Percentiles rank a stretch among this genome's conserved stretches.
Conservation (phyloP, 1,139 yeast species). For the Sugiyamaella pinicola region DNA sequence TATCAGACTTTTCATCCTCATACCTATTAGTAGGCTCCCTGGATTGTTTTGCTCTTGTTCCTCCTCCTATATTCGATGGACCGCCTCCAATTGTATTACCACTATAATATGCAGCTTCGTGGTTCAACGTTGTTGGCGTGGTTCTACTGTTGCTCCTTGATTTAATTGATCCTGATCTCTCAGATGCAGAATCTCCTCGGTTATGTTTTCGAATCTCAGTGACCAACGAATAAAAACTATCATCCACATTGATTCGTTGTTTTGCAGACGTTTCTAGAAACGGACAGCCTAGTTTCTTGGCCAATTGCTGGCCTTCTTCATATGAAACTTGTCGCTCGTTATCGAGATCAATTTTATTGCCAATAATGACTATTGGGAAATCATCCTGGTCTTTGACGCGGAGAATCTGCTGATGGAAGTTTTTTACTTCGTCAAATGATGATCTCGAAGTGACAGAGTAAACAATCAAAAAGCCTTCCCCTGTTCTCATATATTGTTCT, state of each 20-base stretch:
- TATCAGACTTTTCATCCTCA: constrained; percentile 12
- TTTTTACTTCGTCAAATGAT: constrained; percentile 77
- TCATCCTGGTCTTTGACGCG: constrained; percentile 68
- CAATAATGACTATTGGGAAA: constrained; percentile 45
- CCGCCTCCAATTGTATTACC: constrained; percentile 19
- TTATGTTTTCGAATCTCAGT: constrained; percentile 53
- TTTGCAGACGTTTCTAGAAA: constrained; percentile 94
- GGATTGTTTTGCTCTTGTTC: constrained; percentile 4
- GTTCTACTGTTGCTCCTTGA: constrained; percentile 1
- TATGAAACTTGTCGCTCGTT: constrained; percentile 76
- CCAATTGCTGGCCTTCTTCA: constrained; percentile 79
- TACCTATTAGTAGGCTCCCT: constrained; percentile 4
- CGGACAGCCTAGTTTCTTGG: constrained; percentile 69
- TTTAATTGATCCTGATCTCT: constrained; percentile 4
- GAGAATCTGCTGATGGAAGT: constrained; percentile 84
- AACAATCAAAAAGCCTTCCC: constrained; percentile 87
- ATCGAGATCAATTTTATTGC: constrained; percentile 60
- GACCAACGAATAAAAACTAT: constrained; percentile 78
- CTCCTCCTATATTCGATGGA: constrained; percentile 2
- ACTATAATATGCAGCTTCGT: constrained; percentile 18
- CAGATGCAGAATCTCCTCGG: constrained; percentile 24
- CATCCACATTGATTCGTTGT: constrained; percentile 90
- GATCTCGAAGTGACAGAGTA: constrained; percentile 87
- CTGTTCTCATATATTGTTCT: constrained; percentile 89
- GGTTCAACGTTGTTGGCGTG: not conserved